Base-by-base conservation (phyloP, 805 yeast genomes). In the Monosporozyma yasuniensis region DNA sequence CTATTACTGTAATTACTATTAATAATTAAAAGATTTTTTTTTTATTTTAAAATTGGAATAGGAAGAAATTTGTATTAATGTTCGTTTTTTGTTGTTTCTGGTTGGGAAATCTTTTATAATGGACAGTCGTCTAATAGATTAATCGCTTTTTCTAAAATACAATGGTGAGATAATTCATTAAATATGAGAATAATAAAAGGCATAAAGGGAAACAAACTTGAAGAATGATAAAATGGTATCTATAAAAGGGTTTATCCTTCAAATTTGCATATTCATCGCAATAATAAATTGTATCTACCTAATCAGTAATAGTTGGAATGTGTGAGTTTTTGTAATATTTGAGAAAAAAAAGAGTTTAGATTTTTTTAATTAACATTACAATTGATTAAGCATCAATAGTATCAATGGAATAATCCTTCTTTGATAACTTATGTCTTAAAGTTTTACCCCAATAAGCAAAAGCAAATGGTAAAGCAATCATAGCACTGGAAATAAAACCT, bases 401-500 rank as follows among this genome's bases (percentile, higher is more conserved):
- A 51, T 64, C 69, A 42, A 67, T 60, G 4, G 74, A 70, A 50
- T 83, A 84, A 62, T 84, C 84, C 58, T 78, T 83, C 67, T 77
- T 83, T 58, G 89, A 83, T 57, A 83, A 61, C 58, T 72, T 82
- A 27, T 73, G 76, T 71, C 95, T 80, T 59, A 84, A 72, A 0
- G 56, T 50, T 45, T 75, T 77, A 56, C 95, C 95, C 68, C 73
- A 85, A 56, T 70, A 76, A 68, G 82, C 83, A 61, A 85, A 85
- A 3, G 77, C 76, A 63, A 80, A 84, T 19, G 95, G 95, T 52
- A 85, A 76, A 10, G 73, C 61, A 59, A 83, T 75, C 95, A 85
- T 84, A 3, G 84, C 89, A 52, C 85, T 76, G 16, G 88, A 78
- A 57, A 85, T 79, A 60, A 85, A 85, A 0, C 89, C 91, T 61